Base-by-base conservation (phyloP, 164 flowering plant genomes). In the Piper betle region DNA sequence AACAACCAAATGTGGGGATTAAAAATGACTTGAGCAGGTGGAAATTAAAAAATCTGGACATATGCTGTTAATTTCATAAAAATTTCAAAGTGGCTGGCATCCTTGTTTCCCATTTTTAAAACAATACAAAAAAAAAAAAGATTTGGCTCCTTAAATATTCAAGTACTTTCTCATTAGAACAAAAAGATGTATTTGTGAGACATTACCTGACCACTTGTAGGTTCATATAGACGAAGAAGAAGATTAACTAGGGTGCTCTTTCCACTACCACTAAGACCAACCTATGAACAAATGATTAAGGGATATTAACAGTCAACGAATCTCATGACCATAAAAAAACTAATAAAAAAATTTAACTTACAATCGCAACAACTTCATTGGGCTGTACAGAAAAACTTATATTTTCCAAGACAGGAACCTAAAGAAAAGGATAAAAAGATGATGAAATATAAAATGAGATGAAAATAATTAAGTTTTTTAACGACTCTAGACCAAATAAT, bases 221-320 rank as follows among this genome's bases (percentile, higher is more conserved):
- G 98, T 68, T 92, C 98, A 77, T 87, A 92, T 42, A 91, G 85
- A 60, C 89, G 96, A 63, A 92, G 93, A 74, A 88, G 67, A 64
- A 92, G 84, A 77, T 77, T 88, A 67, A 92, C 93, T 39, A 92
- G 62, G 53, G 96, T 85, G 82, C 95, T 88, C 69, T 88, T 92
- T 60, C 98, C 98, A 76, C 96, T 92, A 43, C 96, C 98, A 74
- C 95, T 92, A 53, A 88, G 92, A 67, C 98, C 98, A 74, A 87
- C 98, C 98, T 92, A 66, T 58, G 52, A 67, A 71, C 56, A 64
- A 46, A 38, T 52, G 37, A 48, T 39, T 20, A 53, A 9, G 17
- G 55, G 19, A 3, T 5, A 10, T 20, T 39, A 38, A 39, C 5
- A 20, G 39, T 68, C 48, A 68, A 56, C 39, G 52, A 18, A 50